Conservation (phyloP, 805 yeast species). For the Candida maris region DNA sequence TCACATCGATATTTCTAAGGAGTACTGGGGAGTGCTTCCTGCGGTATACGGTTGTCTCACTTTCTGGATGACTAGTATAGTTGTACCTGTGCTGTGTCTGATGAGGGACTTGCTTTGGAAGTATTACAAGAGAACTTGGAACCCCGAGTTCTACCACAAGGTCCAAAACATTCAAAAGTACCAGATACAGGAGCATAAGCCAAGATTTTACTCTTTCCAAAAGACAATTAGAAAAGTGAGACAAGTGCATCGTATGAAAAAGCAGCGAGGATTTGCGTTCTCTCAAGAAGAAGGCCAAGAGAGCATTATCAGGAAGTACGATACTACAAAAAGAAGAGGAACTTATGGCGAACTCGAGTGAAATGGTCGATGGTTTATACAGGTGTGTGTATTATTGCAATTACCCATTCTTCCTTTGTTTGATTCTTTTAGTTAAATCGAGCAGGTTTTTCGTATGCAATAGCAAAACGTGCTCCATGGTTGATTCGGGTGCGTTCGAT, state of each 20-base stretch:
- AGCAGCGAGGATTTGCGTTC: slow-evolving; percentile 97
- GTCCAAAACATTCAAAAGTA: slow-evolving; percentile 97
- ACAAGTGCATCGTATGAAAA: slow-evolving; percentile 96
- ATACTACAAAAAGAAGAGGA: slow-evolving; percentile 71
- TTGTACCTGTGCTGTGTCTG: slow-evolving; percentile 74
- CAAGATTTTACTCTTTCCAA: slow-evolving; percentile 96
- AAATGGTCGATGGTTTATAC: no score
- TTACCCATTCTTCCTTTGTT: background rate
- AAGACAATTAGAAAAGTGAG: slow-evolving; percentile 95
- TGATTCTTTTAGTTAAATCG: background rate
- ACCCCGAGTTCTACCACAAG: slow-evolving; percentile 88
- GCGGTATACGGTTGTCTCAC: slow-evolving; percentile 73
- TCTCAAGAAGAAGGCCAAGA: slow-evolving; percentile 96
- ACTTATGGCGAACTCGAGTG: slow-evolving; percentile 31
- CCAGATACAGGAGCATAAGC: slow-evolving; percentile 88
- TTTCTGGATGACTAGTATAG: slow-evolving; percentile 80
- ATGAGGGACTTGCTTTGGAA: slow-evolving; percentile 92
- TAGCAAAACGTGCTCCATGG: background rate
- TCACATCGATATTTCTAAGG: slow-evolving; percentile 70
- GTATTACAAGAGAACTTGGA: slow-evolving; percentile 86
- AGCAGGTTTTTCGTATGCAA: background rate
- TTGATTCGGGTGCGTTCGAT: slow-evolving; percentile 2
- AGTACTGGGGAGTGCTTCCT: slow-evolving; percentile 74
- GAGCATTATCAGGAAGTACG: slow-evolving; percentile 86
- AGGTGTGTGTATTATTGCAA: slow-evolving; percentile 1